phyloP scores from a whole-genome alignment of 257 asterid genomes.

The Solanum neorickii region DNA sequence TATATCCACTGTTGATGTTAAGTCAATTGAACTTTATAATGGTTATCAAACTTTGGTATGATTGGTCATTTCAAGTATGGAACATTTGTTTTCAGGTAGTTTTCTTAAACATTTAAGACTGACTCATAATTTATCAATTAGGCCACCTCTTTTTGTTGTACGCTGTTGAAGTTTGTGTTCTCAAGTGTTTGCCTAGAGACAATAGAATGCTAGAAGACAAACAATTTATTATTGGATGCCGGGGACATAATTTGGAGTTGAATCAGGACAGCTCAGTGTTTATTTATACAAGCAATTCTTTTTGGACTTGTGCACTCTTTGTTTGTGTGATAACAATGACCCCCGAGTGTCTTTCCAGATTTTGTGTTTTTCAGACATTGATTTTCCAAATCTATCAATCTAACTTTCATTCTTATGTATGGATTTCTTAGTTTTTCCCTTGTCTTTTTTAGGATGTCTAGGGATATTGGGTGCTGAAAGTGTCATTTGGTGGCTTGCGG shows the following conservation, averaged over 20 bases:
- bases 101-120: background rate
- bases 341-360: background rate
- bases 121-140: background rate
- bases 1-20: background rate
- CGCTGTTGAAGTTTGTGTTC: background rate
- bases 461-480: background rate
- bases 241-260: background rate
- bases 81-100: background rate
- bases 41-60: background rate
- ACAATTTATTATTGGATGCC: background rate
- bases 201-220: background rate
- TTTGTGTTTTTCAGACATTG: background rate
- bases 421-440: background rate
- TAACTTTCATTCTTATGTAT: background rate
- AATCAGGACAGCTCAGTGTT: background rate
- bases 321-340: background rate
- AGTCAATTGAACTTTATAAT: background rate
- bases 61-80: background rate
- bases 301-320: background rate
- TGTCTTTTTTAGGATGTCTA: background rate
- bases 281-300: background rate
- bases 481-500: background rate
- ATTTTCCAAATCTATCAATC: background rate
- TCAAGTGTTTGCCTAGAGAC: background rate
- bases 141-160: background rate